Percentiles rank a stretch among this genome's conserved stretches.
phyloP scores from a whole-genome alignment of 2,329 filamentous ascomycete species.

The Graphilbum ipis-grandicollis region DNA sequence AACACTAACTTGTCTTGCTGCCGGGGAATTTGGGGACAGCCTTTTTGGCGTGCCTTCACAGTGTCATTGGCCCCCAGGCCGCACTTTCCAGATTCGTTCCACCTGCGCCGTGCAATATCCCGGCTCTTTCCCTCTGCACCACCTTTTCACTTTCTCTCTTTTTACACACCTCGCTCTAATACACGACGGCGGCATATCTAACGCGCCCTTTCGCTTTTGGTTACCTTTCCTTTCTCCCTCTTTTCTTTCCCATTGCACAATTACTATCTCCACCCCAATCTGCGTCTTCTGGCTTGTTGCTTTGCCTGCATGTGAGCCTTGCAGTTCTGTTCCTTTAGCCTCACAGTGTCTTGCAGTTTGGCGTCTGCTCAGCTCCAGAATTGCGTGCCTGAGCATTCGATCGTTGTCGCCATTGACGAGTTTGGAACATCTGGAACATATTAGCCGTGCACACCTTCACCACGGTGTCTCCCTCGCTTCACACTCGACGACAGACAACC shows the following conservation, averaged over 20 bases:
- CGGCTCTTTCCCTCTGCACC: conserved; percentile 4
- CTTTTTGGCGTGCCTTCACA: conserved; percentile 1
- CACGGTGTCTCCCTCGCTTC: too few relatives aligned
- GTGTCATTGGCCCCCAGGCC: conserved; percentile 4
- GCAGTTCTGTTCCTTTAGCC: too few relatives aligned
- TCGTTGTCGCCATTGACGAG: too few relatives aligned
- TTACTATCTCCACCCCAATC: neutral
- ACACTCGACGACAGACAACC: too few relatives aligned
- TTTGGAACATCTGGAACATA: too few relatives aligned
- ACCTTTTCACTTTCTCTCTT: conserved; percentile 4
- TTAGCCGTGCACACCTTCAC: too few relatives aligned
- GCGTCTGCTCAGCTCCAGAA: too few relatives aligned
- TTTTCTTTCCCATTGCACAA: neutral
- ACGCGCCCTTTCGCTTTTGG: neutral
- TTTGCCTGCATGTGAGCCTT: too few relatives aligned
- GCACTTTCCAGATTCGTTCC: conserved; percentile 6
- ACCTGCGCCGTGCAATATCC: conserved; percentile 1
- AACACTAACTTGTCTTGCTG: too few relatives aligned
- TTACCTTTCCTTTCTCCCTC: neutral
- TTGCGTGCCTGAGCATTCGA: too few relatives aligned
- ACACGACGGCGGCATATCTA: too few relatives aligned
- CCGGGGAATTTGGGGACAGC: neutral
- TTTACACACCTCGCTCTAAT: conserved; percentile 1
- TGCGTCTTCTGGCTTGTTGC: neutral
- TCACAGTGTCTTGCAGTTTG: too few relatives aligned